Base-by-base conservation (phyloP, 1,139 yeast genomes). In the Zygosaccharomyces pseudobailii region DNA sequence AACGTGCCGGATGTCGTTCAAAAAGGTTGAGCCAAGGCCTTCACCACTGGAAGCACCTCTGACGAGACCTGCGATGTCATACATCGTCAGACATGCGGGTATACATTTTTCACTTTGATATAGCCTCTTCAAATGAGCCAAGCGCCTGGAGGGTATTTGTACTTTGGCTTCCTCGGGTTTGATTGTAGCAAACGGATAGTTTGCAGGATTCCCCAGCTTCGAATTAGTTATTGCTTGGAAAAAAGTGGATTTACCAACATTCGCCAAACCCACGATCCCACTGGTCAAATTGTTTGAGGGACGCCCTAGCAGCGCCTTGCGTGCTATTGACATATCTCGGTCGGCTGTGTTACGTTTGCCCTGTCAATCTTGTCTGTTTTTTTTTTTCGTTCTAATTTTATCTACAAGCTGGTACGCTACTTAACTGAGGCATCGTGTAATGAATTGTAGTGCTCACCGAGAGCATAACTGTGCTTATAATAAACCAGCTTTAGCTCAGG, bases 401-500 rank as follows among this genome's bases (percentile, higher is more conserved):
- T 28, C 35, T n/a, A 28, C 13, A 21, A 35, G 17, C 34, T 19
- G 8, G 21, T 32, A 13, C 21, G 31, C n/a, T 13, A 39, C 17
- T 10, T 24, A n/a, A 45, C 32, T 22, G 34, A 45, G 35, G 50
- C 57, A 65, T 82, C 87, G 50, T 83, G 75, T 46, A 89, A 70
- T 4, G 97, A 87, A 65, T 92, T 90, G 67, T 92, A 92, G 68
- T 92, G 98, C 68, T 90, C 97, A 36, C 97, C 97, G 36, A 92
- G 74, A 0, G 96, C 95, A 65, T 81, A 90, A 28, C 82, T 79
- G 65, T 89, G 95, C 65, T 84, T 85, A 64, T 87, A 92, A 63
- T 83, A 90, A 0, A 88, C 96, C 52, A 92, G 64, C 52, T 76
- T 79, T 55, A 90, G 71, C 58, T 76, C 84, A 0, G 79, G 76